phyloP scores from a whole-genome alignment of 2,329 filamentous ascomycete species.

The Onygenales sp. region DNA sequence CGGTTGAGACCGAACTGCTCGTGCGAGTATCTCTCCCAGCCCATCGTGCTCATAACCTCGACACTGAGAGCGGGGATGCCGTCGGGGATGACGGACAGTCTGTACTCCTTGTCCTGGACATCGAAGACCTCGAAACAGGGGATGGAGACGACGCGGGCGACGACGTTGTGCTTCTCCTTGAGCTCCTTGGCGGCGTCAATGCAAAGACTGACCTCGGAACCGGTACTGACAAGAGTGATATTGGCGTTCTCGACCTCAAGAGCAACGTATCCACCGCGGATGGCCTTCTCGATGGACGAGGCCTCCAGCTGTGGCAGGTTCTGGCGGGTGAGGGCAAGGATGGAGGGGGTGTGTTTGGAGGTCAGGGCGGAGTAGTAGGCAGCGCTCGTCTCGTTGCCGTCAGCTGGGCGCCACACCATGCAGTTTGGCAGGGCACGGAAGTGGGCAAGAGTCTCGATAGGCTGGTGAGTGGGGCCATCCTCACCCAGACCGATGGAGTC shows the following conservation, averaged over 20 bases:
- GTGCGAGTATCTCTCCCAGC: slow-evolving; percentile 98
- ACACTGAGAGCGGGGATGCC: slow-evolving; percentile 88
- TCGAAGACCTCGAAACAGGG: slow-evolving; percentile 98
- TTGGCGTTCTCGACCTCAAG: slow-evolving; percentile 75
- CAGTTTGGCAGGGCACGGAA: slow-evolving; percentile 98
- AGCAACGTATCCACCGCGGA: slow-evolving; percentile 91
- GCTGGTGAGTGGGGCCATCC: slow-evolving; percentile 97
- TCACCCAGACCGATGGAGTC: slow-evolving; percentile 99
- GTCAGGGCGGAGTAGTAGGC: slow-evolving; percentile 95
- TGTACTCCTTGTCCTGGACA: slow-evolving; percentile 87
- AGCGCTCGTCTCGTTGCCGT: slow-evolving; percentile 95
- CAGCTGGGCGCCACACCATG: slow-evolving; percentile 98
- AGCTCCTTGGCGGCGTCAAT: slow-evolving; percentile 88
- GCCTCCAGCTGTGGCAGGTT: slow-evolving; percentile 96
- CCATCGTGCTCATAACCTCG: slow-evolving; percentile 94
- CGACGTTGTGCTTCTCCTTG: slow-evolving; percentile 77
- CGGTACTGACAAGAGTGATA: slow-evolving; percentile 85
- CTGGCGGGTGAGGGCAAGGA: slow-evolving; percentile 91
- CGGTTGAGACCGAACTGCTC: slow-evolving; percentile 99
- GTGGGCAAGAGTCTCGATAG: slow-evolving; percentile 94
- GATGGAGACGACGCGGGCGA: slow-evolving; percentile 86
- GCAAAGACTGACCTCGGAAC: slow-evolving; percentile 90
- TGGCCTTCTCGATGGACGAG: slow-evolving; percentile 77
- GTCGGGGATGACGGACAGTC: slow-evolving; percentile 82
- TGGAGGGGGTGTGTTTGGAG: slow-evolving; percentile 79